phyloP scores from a whole-genome alignment of 2,329 filamentous ascomycete species.

The Aureobasidium sp. region DNA sequence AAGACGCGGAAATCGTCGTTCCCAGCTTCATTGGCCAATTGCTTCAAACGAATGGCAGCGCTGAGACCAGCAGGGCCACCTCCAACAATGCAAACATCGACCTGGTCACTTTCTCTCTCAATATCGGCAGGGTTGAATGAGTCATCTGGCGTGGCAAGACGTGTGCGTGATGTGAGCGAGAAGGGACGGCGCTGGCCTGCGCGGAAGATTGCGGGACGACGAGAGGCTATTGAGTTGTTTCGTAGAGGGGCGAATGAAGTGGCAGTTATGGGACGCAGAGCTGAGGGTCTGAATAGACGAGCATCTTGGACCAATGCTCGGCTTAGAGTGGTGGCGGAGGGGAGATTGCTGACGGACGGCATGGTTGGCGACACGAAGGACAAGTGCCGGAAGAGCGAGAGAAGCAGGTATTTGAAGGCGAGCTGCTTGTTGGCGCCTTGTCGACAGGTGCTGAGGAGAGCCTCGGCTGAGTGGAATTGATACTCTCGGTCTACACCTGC shows the following conservation, averaged over 20 bases:
- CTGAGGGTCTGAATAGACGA: background rate
- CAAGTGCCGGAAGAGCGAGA: background rate
- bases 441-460: background rate
- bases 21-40: slow-evolving; percentile 86
- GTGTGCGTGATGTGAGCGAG: slow-evolving; percentile 24
- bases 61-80: slow-evolving; percentile 91
- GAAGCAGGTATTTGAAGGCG: background rate
- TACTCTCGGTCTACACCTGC: background rate
- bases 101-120: slow-evolving; percentile 85
- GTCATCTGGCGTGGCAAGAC: slow-evolving; percentile 33
- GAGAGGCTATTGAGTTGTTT: slow-evolving; percentile 15
- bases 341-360: background rate
- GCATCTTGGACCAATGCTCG: slow-evolving; percentile 11
- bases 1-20: slow-evolving; percentile 95
- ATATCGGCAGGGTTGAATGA: slow-evolving; percentile 45
- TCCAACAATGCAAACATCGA: slow-evolving; percentile 95
- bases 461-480: background rate
- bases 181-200: slow-evolving; percentile 31
- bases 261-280: slow-evolving; percentile 16
- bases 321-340: slow-evolving; percentile 3
- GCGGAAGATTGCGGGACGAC: slow-evolving; percentile 28
- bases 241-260: slow-evolving; percentile 5
- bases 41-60: slow-evolving; percentile 90
- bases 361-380: background rate
- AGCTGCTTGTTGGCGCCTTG: background rate